Percentiles rank a stretch among this genome's conserved stretches.
phyloP scores from a whole-genome alignment of 352 stramenopile species.

The Phytopythium chamaehyphon region DNA sequence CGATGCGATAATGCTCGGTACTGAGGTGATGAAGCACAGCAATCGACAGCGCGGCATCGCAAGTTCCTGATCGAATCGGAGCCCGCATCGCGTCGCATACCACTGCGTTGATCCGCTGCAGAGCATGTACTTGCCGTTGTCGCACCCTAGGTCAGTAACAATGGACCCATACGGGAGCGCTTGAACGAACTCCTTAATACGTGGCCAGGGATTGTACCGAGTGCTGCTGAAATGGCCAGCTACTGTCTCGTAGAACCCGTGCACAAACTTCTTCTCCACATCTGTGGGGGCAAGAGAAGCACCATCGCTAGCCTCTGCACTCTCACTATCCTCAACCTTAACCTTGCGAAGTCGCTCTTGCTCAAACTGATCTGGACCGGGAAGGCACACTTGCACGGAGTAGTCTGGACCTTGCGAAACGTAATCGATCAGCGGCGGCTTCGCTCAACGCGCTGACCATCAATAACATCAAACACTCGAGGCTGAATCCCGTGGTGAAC shows the following conservation, averaged over 20 bases:
- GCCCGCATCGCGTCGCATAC: constrained; percentile 70
- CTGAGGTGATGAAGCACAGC: constrained; percentile 84
- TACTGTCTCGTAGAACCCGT: constrained; percentile 85
- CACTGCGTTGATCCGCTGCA: constrained; percentile 69
- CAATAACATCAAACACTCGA: constrained; percentile 82
- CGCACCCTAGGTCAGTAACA: constrained; percentile 80
- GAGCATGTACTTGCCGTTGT: constrained; percentile 89
- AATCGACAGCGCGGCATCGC: constrained; percentile 80
- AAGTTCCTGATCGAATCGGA: constrained; percentile 68
- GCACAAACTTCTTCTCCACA: constrained; percentile 79
- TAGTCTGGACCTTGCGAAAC: constrained; percentile 80
- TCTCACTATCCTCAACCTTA: neutral
- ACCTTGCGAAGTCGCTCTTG: constrained; percentile 4
- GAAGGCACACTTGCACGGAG: constrained; percentile 64
- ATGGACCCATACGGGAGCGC: constrained; percentile 50
- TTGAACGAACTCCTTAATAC: constrained; percentile 63
- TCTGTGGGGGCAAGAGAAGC: constrained; percentile 36
- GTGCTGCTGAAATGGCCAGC: constrained; percentile 83
- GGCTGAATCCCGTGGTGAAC: constrained; percentile 86
- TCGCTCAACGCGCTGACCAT: constrained; percentile 57
- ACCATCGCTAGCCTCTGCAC: neutral
- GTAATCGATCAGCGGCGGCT: constrained; percentile 80
- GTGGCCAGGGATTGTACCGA: constrained; percentile 82
- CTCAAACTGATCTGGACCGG: constrained; percentile 33
- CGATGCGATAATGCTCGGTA: constrained; percentile 58